Evolutionary conservation across 2,329 filamentous ascomycete genomes (phyloP).

Genomic region (Diaporthe sp.): DNA sequence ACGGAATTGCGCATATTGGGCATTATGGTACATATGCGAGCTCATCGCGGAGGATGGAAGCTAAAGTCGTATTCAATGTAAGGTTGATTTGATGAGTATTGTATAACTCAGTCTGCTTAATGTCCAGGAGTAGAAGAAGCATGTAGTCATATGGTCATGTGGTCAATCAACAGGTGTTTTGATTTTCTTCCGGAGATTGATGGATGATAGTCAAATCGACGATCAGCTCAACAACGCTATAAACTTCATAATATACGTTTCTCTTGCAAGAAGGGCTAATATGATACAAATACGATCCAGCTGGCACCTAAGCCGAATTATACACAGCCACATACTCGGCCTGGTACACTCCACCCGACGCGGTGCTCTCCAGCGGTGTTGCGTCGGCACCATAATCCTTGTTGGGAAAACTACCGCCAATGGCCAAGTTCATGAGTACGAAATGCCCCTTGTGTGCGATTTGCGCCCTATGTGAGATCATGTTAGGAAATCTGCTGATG

Average conservation of each 20-base stretch:
- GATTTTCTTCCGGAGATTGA: background rate
- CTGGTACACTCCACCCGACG: conserved; percentile 1
- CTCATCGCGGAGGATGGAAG: no score
- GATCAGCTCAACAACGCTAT: background rate
- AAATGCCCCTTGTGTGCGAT: conserved; percentile 19
- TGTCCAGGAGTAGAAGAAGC: no score
- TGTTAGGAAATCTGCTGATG: background rate
- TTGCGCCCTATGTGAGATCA: background rate
- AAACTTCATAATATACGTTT: background rate
- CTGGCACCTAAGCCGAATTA: background rate
- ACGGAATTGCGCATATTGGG: no score
- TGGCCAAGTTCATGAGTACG: conserved; percentile 13
- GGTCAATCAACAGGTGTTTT: background rate
- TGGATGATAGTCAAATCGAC: background rate
- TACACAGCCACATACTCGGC: conserved; percentile 25
- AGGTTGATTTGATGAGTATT: no score
- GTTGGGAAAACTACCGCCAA: conserved; percentile 10
- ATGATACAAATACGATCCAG: background rate
- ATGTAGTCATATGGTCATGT: background rate
- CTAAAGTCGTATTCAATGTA: no score
- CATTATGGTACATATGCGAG: no score
- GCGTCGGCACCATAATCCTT: conserved; percentile 16
- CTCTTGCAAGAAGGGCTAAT: background rate
- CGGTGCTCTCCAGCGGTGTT: conserved; percentile 2
- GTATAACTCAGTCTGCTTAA: no score